Evolutionary conservation across 495 filamentous ascomycete species (phyloP), one percentile per base, ranked within the genome.

Genomic region (Aspergillus funiculosus): DNA sequence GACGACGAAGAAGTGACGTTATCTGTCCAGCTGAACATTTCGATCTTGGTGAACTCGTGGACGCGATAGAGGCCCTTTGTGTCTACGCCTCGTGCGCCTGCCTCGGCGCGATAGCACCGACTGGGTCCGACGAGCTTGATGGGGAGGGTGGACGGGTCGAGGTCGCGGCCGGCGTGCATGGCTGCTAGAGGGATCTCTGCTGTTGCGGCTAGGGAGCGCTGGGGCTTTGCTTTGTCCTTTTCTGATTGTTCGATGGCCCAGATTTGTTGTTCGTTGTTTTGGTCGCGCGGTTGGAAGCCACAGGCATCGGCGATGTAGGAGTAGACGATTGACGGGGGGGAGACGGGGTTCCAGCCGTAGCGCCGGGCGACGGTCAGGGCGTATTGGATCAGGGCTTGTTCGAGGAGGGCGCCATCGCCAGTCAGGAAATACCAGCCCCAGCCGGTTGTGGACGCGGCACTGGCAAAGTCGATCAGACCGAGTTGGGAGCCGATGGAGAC

Each of bases 21-120:
- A 52, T 73, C 68, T 7, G 68, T 51, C 91, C 91, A 98, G 0
- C 81, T 87, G 60, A 98, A 98, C 70, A 98, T 80, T 61, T 98
- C 92, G 1, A 97, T 91, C 58, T 98, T 98, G 28, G 89, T 94
- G 67, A 98, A 98, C 62, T 98, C 92, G 69, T 97, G 92, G n/a
- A 98, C 92, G 9, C 92, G 83, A 67, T 97, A 98, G 5, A 98
- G 74, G 6, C 92, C 92, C 67, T 96, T 96, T 6, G 86, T 94
- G 29, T 94, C 87, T 17, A 79, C 80, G 24, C 92, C 92, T 14
- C 92, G 74, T 4, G 87, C 83, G 14, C 92, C 92, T 1, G 92
- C 94, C 65, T 98, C 92, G 11, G 92, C 92, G 35, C 92, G 82
- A 59, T 94, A 98, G 67, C 88, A 92, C 3, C 92, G 76, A 31